phyloP scores from a whole-genome alignment of 495 filamentous ascomycete genomes.

The Rusavskia elegans region DNA sequence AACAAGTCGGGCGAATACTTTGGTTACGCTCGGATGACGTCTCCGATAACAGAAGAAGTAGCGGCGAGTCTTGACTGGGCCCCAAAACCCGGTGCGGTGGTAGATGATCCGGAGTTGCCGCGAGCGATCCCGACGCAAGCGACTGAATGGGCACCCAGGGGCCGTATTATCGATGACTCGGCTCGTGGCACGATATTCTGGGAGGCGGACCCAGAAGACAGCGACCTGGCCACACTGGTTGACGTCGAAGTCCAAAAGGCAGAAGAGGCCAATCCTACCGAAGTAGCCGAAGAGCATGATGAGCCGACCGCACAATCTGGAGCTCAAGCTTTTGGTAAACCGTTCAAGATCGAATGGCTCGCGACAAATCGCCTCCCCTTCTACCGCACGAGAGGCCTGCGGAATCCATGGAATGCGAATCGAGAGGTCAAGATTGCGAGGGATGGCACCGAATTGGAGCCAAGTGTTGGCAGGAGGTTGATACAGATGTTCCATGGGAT shows the following conservation, averaged over 20 bases:
- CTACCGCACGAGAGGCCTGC: constrained; percentile 71
- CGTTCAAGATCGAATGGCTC: constrained; percentile 86
- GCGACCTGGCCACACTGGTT: constrained; percentile 19
- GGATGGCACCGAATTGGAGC: constrained; percentile 89
- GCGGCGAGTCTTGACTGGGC: constrained; percentile 48
- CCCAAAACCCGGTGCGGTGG: constrained; percentile 35
- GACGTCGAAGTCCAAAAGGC: constrained; percentile 25
- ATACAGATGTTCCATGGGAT: constrained; percentile 55
- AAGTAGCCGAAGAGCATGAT: constrained; percentile 23
- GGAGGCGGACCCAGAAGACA: constrained; percentile 62
- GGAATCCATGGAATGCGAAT: constrained; percentile 96
- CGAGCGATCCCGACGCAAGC: constrained; percentile 63
- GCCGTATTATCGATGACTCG: constrained; percentile 85
- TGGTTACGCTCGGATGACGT: constrained; percentile 86
- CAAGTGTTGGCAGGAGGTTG: constrained; percentile 59
- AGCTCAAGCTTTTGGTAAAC: constrained; percentile 66
- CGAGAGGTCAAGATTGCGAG: constrained; percentile 92
- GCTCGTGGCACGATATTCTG: constrained; percentile 91
- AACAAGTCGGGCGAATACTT: constrained; percentile 98
- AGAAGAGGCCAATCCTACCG: constrained; percentile 17
- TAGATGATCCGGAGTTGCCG: constrained; percentile 46
- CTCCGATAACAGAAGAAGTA: constrained; percentile 63
- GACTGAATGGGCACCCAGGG: constrained; percentile 66
- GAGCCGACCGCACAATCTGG: constrained; percentile 23
- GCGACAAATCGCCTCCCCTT: constrained; percentile 79